Percentiles rank a stretch among this genome's conserved stretches.
Conservation (phyloP, 805 yeast species). For the Pichia membranifaciens region DNA sequence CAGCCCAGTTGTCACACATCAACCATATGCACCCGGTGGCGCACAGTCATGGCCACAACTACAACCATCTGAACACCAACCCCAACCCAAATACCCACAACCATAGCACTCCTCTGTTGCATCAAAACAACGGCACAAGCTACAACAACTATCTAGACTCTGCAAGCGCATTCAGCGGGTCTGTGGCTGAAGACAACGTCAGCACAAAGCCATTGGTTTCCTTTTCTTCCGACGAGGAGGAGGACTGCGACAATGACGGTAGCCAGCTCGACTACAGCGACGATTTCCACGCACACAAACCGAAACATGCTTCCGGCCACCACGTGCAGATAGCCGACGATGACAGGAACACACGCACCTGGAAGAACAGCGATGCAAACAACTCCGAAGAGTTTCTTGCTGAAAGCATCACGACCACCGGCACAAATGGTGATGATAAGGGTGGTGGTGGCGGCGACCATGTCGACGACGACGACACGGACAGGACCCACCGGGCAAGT, state of each 20-base stretch:
- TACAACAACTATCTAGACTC: background rate
- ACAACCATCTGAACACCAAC: background rate
- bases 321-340: no score
- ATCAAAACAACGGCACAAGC: background rate
- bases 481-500: no score
- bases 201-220: slow-evolving; percentile 43
- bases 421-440: background rate
- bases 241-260: background rate
- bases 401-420: no score
- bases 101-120: background rate
- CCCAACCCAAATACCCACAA: background rate
- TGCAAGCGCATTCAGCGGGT: slow-evolving; percentile 8
- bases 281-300: no score
- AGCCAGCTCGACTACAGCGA: no score
- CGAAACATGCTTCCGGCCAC: no score
- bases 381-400: no score
- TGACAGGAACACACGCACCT: no score
- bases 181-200: slow-evolving; percentile 24
- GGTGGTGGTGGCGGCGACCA: background rate
- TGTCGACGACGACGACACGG: no score
- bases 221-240: slow-evolving; percentile 21
- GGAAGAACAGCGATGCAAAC: no score
- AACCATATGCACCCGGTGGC: background rate
- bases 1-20: background rate
- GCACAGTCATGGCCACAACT: no score